These are phyloP conservation scores for Penicillium sp. DNA, from an alignment of 2,329 filamentous ascomycete species.

Conservation along the genomic window DNA sequence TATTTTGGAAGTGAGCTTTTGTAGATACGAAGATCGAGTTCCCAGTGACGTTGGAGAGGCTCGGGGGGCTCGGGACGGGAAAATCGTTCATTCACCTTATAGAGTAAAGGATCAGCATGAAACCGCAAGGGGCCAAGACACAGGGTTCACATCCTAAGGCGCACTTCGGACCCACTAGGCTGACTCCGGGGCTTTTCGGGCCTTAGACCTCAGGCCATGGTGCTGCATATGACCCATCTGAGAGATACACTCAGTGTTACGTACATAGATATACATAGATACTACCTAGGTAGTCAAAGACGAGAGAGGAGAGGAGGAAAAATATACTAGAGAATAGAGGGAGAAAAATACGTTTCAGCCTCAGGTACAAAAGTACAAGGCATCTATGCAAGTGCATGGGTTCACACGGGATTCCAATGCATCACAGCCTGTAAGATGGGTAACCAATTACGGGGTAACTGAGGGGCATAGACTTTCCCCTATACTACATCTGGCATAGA, in stretches of 20 bases:
- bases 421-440: neutral
- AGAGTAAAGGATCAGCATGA: constrained; percentile 17
- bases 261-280: too few relatives aligned
- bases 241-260: too few relatives aligned
- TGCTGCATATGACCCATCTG: too few relatives aligned
- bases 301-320: too few relatives aligned
- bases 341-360: constrained; percentile 1
- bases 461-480: neutral
- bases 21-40: neutral
- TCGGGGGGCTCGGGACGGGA: neutral
- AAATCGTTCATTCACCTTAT: constrained; percentile 7
- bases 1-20: neutral
- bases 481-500: constrained; percentile 4
- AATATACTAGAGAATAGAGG: neutral
- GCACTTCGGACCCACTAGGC: constrained; percentile 16
- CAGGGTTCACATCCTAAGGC: constrained; percentile 12
- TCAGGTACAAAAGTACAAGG: constrained; percentile 1
- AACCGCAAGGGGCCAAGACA: constrained; percentile 11
- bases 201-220: neutral
- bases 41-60: neutral
- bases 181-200: constrained; percentile 6
- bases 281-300: too few relatives aligned
- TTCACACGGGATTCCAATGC: neutral
- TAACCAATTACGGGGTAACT: constrained; percentile 12
- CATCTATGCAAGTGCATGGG: neutral